These are phyloP conservation scores for Orbilia oligospora DNA, from an alignment of 2,329 filamentous ascomycete species.

Conservation along the genomic window DNA sequence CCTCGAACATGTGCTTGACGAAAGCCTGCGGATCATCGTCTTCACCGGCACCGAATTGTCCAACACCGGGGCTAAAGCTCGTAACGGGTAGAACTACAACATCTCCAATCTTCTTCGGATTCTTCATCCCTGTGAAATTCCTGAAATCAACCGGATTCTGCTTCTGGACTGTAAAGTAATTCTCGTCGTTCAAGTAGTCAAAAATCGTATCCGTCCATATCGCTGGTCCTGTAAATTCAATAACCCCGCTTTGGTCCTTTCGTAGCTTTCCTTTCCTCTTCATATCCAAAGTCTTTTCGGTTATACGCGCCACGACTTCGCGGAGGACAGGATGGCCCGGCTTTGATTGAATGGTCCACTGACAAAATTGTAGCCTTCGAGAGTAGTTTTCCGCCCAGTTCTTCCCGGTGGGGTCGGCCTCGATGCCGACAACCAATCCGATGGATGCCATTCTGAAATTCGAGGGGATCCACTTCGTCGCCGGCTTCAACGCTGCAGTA, in stretches of 20 bases:
- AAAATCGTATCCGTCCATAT: slow-evolving; percentile 95
- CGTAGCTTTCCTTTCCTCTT: slow-evolving; percentile 78
- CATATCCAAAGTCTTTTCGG: slow-evolving; percentile 81
- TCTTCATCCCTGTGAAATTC: slow-evolving; percentile 90
- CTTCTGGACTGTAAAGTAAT: slow-evolving; percentile 87
- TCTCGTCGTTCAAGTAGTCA: slow-evolving; percentile 90
- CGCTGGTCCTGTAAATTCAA: slow-evolving; percentile 94
- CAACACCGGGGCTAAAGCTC: slow-evolving; percentile 94
- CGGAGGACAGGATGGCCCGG: slow-evolving; percentile 92
- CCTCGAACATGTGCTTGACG: slow-evolving; percentile 96
- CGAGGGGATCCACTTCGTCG: slow-evolving; percentile 86
- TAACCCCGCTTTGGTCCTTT: slow-evolving; percentile 78
- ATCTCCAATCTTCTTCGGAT: slow-evolving; percentile 89
- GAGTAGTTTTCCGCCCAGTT: slow-evolving; percentile 98
- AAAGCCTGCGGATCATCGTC: slow-evolving; percentile 95
- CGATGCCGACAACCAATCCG: slow-evolving; percentile 92
- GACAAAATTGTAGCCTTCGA: slow-evolving; percentile 95
- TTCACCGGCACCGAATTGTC: slow-evolving; percentile 91
- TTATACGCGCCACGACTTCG: slow-evolving; percentile 88
- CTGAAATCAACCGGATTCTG: slow-evolving; percentile 82
- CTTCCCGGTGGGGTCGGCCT: slow-evolving; percentile 91
- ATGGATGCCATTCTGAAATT: slow-evolving; percentile 82
- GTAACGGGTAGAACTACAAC: slow-evolving; percentile 95
- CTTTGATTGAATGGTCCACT: slow-evolving; percentile 98
- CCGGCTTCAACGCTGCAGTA: slow-evolving; percentile 85